Evolutionary conservation across 2,329 filamentous ascomycete genomes (phyloP), one percentile per base, ranked within the genome.

Genomic region (Nigrospora osmanthi): DNA sequence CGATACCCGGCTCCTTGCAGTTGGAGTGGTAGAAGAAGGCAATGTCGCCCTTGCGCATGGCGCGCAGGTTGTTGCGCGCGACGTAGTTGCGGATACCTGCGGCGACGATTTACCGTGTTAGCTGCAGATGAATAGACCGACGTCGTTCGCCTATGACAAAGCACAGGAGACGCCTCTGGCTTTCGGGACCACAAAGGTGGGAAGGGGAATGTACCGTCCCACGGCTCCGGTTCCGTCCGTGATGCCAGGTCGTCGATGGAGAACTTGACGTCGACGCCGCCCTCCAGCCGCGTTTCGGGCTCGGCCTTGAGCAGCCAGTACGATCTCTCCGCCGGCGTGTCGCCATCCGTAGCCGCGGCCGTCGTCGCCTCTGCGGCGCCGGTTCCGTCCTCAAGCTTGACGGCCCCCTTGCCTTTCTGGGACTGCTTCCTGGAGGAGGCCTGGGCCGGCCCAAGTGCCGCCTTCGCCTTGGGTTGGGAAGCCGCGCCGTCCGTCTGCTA

Each of bases 1-100:
- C 89, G 40, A 97, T 89, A 3, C 87, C 91, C 0, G 90, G 89
- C 19, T 84, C 78, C 61, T 94, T 95, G 67, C 87, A 93, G 57
- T 93, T 95, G 39, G 87, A 95, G 66, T 96, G 91, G 61, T 97
- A 97, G 69, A 98, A 97, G 69, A 98, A 97, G 23, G 89, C 90
- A 31, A 90, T 73, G 59, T 98, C 93, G 42, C 90, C 90, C 45
- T 83, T 81, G 56, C 87, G 89, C 93, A 98, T 98, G 10, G 81
- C 79, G 30, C 87, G 80, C 68, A 98, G 83, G 61, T 96, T 89
- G 58, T 96, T 97, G 23, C 88, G 81, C 7, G 91, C 91, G 14
- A 57, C 58, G 45, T 64, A 64, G 36, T 61, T 61, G 40, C 61
- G 61, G 45, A 64, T 66, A 11, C 62, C 62, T 65, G 35, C 38